phyloP scores from a whole-genome alignment of 2,329 filamentous ascomycete genomes.

The Arachnopeziza araneosa region DNA sequence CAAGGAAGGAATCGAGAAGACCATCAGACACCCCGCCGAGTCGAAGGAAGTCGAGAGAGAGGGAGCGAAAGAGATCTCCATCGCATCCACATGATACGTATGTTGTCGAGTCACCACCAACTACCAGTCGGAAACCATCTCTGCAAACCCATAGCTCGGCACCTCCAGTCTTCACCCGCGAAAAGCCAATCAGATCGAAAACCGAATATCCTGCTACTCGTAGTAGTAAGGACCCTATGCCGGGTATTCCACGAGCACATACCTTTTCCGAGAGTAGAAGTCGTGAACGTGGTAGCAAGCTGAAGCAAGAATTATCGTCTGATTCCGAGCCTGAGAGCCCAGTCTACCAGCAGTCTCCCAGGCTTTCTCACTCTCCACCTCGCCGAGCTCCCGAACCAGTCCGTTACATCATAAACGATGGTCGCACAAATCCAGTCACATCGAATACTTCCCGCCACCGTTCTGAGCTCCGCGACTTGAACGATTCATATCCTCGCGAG shows the following conservation, averaged over 20 bases:
- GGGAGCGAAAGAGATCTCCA: conserved; percentile 14
- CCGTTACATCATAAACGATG: neutral
- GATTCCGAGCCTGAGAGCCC: conserved; percentile 19
- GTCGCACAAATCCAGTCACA: neutral
- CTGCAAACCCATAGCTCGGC: conserved; percentile 27
- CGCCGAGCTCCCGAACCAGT: neutral
- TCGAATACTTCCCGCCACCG: neutral
- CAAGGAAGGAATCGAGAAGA: conserved; percentile 21
- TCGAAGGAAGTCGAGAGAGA: conserved; percentile 17
- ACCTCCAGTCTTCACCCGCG: conserved; percentile 20
- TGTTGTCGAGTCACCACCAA: conserved; percentile 26
- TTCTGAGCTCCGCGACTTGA: neutral
- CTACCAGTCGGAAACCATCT: conserved; percentile 20
- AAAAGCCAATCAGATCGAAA: conserved; percentile 27
- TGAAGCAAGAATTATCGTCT: conserved; percentile 18
- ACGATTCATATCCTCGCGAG: neutral
- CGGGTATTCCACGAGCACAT: conserved; percentile 24
- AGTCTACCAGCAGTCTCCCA: neutral
- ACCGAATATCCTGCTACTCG: conserved; percentile 23
- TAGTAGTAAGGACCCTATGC: conserved; percentile 17
- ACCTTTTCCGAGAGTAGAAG: conserved; percentile 19
- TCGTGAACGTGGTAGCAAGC: conserved; percentile 15
- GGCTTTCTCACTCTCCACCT: neutral
- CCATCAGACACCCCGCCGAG: conserved; percentile 22
- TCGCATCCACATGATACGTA: conserved; percentile 9